Evolutionary conservation across 352 stramenopile species (phyloP).

Genomic region (Achlya hypogyna): DNA sequence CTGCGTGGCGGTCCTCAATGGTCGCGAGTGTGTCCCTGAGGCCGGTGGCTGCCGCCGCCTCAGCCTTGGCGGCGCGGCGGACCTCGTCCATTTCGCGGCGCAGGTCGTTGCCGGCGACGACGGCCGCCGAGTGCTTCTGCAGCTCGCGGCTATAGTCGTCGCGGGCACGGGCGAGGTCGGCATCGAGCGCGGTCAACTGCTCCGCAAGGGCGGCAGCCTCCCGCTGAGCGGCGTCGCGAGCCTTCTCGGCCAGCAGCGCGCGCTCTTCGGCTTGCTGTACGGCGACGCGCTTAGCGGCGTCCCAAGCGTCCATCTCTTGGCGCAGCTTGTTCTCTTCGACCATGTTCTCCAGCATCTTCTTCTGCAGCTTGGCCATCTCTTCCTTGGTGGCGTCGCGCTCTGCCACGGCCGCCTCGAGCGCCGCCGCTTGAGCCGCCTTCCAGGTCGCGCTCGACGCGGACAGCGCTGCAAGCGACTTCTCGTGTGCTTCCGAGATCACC

Average conservation of each 20-base stretch:
- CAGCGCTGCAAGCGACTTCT: constrained; percentile 54
- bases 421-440: constrained; percentile 42
- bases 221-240: constrained; percentile 32
- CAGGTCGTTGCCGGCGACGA: constrained; percentile 39
- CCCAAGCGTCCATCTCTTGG: constrained; percentile 49
- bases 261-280: constrained; percentile 37
- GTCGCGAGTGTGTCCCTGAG: constrained; percentile 35
- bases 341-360: constrained; percentile 49
- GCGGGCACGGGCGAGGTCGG: constrained; percentile 38
- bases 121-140: constrained; percentile 60
- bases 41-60: constrained; percentile 29
- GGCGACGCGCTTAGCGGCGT: constrained; percentile 30
- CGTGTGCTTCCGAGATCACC: constrained; percentile 58
- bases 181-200: constrained; percentile 36
- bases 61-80: constrained; percentile 30
- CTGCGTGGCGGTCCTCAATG: constrained; percentile 30
- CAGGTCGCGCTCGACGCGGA: constrained; percentile 53
- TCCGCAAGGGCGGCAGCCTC: constrained; percentile 39
- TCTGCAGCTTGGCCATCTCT: constrained; percentile 39
- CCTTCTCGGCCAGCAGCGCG: constrained; percentile 37
- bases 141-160: constrained; percentile 82
- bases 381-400: constrained; percentile 30
- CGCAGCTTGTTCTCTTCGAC: constrained; percentile 47
- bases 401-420: constrained; percentile 36
- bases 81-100: constrained; percentile 47